Base-by-base conservation (phyloP, 2,329 filamentous ascomycete species). In the Aciculosporium take region DNA sequence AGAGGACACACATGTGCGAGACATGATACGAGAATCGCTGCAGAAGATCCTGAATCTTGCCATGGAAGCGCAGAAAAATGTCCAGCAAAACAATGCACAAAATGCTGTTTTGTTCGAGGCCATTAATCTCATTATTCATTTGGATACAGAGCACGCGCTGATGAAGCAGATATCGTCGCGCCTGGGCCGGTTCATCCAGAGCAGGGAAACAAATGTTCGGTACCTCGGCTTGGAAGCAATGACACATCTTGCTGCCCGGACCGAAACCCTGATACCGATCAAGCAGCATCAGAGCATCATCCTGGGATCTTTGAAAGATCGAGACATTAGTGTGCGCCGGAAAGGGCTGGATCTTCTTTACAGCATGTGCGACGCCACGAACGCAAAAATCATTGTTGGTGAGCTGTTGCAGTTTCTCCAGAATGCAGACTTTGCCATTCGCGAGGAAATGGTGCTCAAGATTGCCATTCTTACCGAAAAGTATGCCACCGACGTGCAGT, bases 381-480 rank as follows among this genome's bases (percentile, higher is more conserved):
- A 98, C 61, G 87, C 91, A 7, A 83, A 85, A 49, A 80, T 85
- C 8, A 94, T 98, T 50, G 91, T 98, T 30, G 82, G 84, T 45
- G 91, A 98, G 64, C 77, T 98, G 39, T 66, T 98, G 40, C 85
- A 89, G 51, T 96, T 95, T 60, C 74, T 98, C 7, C 89, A 95
- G 56, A 94, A 86, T 42, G 91, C 91, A 37, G 91, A 98, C 61
- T 98, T 94, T 60, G 89, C 89, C 5, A 95, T 98, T 53, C 79
- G 93, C 48, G 93, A 98, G 65, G 91, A 98, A 61, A 98, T 98
- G 91, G 91, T 96, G 4, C 70, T 98, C 48, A 98, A 98, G 66
- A 94, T 98, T 62, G 91, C 91, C 40, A 98, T 98, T 55, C 63
- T 98, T 49, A 96, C 93, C 0, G 91, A 98, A 59, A 96, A 96